Conservation (phyloP, 139 green algal species). For the Picochlorum sp. region DNA sequence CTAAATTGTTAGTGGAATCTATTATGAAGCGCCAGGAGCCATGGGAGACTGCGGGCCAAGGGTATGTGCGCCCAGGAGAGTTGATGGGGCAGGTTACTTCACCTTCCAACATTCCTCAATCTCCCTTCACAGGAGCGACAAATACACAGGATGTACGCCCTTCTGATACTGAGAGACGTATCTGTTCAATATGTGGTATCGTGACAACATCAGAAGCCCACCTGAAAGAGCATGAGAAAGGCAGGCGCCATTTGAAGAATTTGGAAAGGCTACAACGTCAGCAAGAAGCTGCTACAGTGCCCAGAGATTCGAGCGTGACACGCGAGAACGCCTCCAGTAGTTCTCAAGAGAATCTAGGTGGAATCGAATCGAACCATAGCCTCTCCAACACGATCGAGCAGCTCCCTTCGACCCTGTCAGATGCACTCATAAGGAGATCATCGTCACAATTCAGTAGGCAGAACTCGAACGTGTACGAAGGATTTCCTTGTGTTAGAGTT, state of each 20-base stretch:
- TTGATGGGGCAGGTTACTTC: not conserved
- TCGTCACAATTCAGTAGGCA: slow-evolving; percentile 12
- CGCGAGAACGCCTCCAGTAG: not conserved
- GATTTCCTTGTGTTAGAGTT: slow-evolving; percentile 29
- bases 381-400: slow-evolving; percentile 7
- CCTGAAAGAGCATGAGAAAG: slow-evolving; percentile 34
- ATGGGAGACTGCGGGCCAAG: too few relatives aligned
- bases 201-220: slow-evolving; percentile 41
- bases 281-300: not conserved
- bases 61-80: not conserved
- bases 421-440: slow-evolving; percentile 8
- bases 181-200: slow-evolving; percentile 45
- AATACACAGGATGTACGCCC: not conserved
- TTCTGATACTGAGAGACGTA: not conserved
- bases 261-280: slow-evolving; percentile 31
- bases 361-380: not conserved
- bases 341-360: not conserved
- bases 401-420: slow-evolving; percentile 7
- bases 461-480: slow-evolving; percentile 23
- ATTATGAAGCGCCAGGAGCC: too few relatives aligned
- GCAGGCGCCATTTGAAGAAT: slow-evolving; percentile 37
- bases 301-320: not conserved
- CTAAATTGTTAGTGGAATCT: slow-evolving; percentile 17
- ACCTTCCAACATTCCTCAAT: slow-evolving; percentile 1
- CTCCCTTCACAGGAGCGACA: slow-evolving; percentile 3